Evolutionary conservation across 2,329 filamentous ascomycete species (phyloP).

Genomic region (Trichophyton equinum): DNA sequence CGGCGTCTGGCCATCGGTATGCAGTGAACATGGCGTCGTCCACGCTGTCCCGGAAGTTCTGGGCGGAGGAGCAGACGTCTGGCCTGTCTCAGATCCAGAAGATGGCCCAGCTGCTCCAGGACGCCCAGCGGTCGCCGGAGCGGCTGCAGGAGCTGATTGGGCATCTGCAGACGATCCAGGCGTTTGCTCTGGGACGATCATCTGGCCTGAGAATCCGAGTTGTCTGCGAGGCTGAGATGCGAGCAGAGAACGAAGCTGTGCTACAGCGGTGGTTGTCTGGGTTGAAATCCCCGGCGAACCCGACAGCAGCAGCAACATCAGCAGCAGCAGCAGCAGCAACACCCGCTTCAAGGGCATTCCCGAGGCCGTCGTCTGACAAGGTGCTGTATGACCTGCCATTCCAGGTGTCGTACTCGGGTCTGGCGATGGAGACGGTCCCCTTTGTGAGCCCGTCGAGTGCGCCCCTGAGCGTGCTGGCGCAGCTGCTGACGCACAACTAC

Average conservation of each 20-base stretch:
- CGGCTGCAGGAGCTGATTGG: constrained; percentile 61
- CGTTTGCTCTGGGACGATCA: constrained; percentile 57
- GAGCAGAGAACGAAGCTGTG: constrained; percentile 54
- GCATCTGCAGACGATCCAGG: constrained; percentile 77
- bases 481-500: constrained; percentile 90
- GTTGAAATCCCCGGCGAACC: constrained; percentile 33
- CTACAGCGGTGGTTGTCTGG: constrained; percentile 57
- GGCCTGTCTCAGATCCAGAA: constrained; percentile 86
- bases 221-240: constrained; percentile 69
- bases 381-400: constrained; percentile 91
- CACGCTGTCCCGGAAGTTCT: constrained; percentile 57
- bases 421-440: constrained; percentile 69
- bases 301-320: constrained; percentile 18
- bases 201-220: constrained; percentile 63
- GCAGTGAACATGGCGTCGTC: constrained; percentile 76
- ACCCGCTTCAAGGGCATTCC: constrained; percentile 5
- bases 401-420: constrained; percentile 87
- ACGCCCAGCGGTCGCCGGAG: constrained; percentile 56
- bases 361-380: constrained; percentile 41
- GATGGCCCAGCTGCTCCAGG: constrained; percentile 56
- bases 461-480: constrained; percentile 73
- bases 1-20: constrained; percentile 77
- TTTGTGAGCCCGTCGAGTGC: constrained; percentile 67
- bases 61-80: constrained; percentile 68
- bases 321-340: constrained; percentile 11